A percentile compares a stretch with the other conserved stretches of the same genome.
These are phyloP conservation scores for Phaeosphaeria sp. DNA, from an alignment of 2,329 filamentous ascomycete genomes.

Conservation along the genomic window DNA sequence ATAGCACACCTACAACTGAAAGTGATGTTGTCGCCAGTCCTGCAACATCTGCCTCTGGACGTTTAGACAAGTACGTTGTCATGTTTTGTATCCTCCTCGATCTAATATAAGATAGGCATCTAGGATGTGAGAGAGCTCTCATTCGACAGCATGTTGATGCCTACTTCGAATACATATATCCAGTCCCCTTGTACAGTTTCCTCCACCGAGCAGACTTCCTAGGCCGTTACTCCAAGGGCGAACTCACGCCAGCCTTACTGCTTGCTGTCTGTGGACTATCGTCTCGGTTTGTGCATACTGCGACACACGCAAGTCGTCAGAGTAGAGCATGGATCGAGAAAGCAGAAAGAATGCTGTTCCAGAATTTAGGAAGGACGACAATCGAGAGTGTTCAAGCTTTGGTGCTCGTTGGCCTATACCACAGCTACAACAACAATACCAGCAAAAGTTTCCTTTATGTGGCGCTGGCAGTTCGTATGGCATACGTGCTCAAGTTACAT, in stretches of 20 bases:
- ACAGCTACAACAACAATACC: conserved; percentile 6
- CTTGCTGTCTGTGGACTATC: conserved; percentile 12
- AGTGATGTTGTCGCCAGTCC: not conserved
- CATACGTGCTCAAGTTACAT: conserved; percentile 9
- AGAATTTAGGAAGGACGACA: conserved; percentile 4
- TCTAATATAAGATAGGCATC: conserved; percentile 2
- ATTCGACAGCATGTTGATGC: conserved; percentile 11
- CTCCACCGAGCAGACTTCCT: conserved; percentile 15
- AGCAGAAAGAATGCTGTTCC: conserved; percentile 8
- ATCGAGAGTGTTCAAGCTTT: conserved; percentile 4
- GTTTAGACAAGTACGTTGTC: not conserved
- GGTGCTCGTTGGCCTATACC: conserved; percentile 5
- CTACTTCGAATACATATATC: conserved; percentile 15
- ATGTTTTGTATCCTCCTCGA: not conserved
- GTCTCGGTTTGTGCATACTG: conserved; percentile 5
- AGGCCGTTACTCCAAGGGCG: conserved; percentile 1
- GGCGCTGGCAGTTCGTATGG: conserved; percentile 6
- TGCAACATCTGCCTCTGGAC: not conserved
- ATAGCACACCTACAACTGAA: not conserved
- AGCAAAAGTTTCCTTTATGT: conserved; percentile 4
- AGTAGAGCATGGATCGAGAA: conserved; percentile 9
- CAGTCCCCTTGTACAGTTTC: conserved; percentile 10
- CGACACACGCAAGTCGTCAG: not conserved
- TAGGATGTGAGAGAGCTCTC: conserved; percentile 5
- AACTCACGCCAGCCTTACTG: conserved; percentile 1